Percentiles rank a stretch among this genome's conserved stretches.
phyloP scores from a whole-genome alignment of 2,329 filamentous ascomycete genomes.

The Cadophora malorum region DNA sequence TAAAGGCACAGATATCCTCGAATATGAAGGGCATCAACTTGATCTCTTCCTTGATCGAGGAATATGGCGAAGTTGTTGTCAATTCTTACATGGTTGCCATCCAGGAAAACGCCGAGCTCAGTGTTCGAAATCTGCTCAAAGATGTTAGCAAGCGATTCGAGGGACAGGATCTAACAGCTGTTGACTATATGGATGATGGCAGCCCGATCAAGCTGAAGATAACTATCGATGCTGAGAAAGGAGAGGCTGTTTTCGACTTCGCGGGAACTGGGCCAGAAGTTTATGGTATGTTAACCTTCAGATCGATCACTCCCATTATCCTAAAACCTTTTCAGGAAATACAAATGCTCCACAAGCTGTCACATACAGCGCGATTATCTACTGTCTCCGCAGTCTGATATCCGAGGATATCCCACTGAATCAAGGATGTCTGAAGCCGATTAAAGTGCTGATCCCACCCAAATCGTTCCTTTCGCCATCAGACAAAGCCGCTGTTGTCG shows the following conservation, averaged over 20 bases:
- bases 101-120: constrained; percentile 78
- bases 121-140: constrained; percentile 76
- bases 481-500: constrained; percentile 79
- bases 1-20: constrained; percentile 86
- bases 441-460: constrained; percentile 74
- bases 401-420: constrained; percentile 84
- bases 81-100: constrained; percentile 86
- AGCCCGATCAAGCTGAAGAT: constrained; percentile 78
- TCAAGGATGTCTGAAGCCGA: constrained; percentile 81
- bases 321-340: constrained; percentile 56
- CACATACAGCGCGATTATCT: constrained; percentile 85
- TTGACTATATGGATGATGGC: constrained; percentile 89
- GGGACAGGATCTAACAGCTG: constrained; percentile 72
- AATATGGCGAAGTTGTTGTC: constrained; percentile 79
- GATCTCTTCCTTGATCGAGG: constrained; percentile 75
- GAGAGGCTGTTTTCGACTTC: constrained; percentile 81
- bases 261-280: constrained; percentile 80
- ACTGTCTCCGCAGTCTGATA: constrained; percentile 82
- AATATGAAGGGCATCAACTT: constrained; percentile 86
- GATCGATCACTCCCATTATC: neutral
- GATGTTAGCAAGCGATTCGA: constrained; percentile 72
- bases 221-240: constrained; percentile 74
- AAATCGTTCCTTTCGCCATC: constrained; percentile 77
- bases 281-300: constrained; percentile 58
- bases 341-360: constrained; percentile 84